These are phyloP conservation scores for Teratosphaeriaceae sp. DNA, from an alignment of 2,329 filamentous ascomycete genomes.

Conservation along the genomic window DNA sequence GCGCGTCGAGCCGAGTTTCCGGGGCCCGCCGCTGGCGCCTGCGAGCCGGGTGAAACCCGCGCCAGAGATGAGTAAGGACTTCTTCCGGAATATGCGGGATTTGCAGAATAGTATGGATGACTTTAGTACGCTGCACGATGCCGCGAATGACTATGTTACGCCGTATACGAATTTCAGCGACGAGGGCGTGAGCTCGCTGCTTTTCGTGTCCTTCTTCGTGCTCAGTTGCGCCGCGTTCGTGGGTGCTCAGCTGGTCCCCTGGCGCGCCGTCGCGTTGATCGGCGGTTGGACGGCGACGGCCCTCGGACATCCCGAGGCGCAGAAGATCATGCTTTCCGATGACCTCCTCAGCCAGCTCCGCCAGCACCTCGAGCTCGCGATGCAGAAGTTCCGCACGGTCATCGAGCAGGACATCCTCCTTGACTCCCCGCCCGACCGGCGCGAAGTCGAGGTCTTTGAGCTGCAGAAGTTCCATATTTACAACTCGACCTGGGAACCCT, in stretches of 20 bases:
- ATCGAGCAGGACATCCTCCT: conserved; percentile 70
- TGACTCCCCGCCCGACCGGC: conserved; percentile 73
- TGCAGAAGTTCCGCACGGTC: conserved; percentile 54
- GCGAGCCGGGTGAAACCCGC: conserved; percentile 80
- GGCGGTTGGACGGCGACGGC: conserved; percentile 65
- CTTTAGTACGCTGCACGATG: conserved; percentile 78
- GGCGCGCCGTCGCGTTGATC: conserved; percentile 69
- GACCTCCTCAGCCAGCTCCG: conserved; percentile 47
- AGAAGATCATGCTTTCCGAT: conserved; percentile 55
- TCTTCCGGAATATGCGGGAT: conserved; percentile 96
- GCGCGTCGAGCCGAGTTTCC: conserved; percentile 23
- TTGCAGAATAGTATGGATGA: conserved; percentile 97
- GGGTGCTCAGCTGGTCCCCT: conserved; percentile 73
- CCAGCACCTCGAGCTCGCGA: conserved; percentile 48
- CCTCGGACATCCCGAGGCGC: conserved; percentile 65
- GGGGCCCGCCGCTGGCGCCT: conserved; percentile 77
- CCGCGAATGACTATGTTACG: conserved; percentile 63
- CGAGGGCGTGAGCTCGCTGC: conserved; percentile 72
- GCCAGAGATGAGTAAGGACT: conserved; percentile 88
- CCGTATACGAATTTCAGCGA: conserved; percentile 92
- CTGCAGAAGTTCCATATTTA: conserved; percentile 61
- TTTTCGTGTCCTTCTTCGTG: conserved; percentile 71
- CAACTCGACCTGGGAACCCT: conserved; percentile 64
- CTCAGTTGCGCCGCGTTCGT: conserved; percentile 66
- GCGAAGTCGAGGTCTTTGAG: conserved; percentile 96